Percentiles rank a stretch among this genome's conserved stretches.
Conservation (phyloP, 2,329 filamentous ascomycete species). For the Torrubiellomyces zombiae region DNA sequence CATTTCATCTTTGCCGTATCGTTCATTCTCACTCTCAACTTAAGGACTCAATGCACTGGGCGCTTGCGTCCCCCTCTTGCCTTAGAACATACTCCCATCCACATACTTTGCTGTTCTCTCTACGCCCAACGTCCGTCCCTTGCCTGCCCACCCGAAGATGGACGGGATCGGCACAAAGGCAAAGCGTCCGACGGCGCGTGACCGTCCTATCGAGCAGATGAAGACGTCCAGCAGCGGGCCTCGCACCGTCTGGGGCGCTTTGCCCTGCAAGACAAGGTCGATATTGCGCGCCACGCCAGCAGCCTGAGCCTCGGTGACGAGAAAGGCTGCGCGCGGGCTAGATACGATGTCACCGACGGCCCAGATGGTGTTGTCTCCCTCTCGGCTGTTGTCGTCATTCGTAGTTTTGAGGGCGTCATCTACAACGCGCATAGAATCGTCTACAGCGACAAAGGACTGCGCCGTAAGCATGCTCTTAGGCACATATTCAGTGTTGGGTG, state of each 20-base stretch:
- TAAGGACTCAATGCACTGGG: no score
- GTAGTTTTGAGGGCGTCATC: no score
- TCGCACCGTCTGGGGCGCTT: conserved; percentile 26
- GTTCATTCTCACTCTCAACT: no score
- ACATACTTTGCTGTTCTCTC: conserved; percentile 27
- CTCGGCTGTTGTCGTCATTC: no score
- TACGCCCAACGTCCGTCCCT: conserved; percentile 32
- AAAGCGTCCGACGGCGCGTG: conserved; percentile 30
- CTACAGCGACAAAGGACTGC: conserved; percentile 27
- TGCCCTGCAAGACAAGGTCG: conserved; percentile 27
- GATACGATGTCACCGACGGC: conserved; percentile 36
- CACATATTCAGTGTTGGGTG: conserved; percentile 38
- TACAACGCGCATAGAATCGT: conserved; percentile 32
- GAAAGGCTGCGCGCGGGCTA: conserved; percentile 36
- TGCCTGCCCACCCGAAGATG: conserved; percentile 31
- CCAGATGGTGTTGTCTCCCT: conserved; percentile 28
- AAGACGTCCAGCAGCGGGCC: conserved; percentile 31
- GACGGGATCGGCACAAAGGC: conserved; percentile 32
- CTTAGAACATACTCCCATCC: conserved; percentile 30
- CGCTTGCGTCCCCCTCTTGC: no score
- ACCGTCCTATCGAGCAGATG: conserved; percentile 30
- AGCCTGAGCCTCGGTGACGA: conserved; percentile 41
- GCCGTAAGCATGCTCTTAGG: conserved; percentile 25
- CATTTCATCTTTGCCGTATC: no score
- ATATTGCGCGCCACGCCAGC: conserved; percentile 36